Percentiles rank a stretch among this genome's conserved stretches.
These are phyloP conservation scores for Pythium plurisporium DNA, from an alignment of 352 stramenopile species.

Conservation along the genomic window DNA sequence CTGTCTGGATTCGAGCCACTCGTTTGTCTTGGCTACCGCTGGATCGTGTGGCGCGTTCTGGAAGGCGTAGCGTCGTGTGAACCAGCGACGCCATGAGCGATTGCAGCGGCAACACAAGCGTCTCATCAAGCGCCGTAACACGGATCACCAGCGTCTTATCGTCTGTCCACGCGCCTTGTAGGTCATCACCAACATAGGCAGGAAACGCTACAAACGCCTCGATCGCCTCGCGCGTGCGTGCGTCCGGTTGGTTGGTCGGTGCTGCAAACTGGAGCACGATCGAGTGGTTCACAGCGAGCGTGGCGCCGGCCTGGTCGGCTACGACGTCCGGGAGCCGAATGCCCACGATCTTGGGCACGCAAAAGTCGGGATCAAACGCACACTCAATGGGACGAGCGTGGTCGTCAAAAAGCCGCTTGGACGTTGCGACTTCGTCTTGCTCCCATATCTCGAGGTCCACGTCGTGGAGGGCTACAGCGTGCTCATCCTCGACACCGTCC, in stretches of 20 bases:
- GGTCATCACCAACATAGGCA: slow-evolving; percentile 50
- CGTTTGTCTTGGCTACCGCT: background rate
- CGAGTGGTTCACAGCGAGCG: slow-evolving; percentile 35
- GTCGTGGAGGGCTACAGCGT: background rate
- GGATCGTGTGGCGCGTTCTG: background rate
- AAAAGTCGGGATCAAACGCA: slow-evolving; percentile 52
- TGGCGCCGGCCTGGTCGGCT: slow-evolving; percentile 1
- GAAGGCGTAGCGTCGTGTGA: slow-evolving; percentile 20
- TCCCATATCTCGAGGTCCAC: background rate
- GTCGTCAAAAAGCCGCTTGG: background rate
- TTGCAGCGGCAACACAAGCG: slow-evolving; percentile 29
- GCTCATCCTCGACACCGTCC: slow-evolving; percentile 1
- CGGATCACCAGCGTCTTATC: slow-evolving; percentile 36
- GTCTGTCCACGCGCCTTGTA: slow-evolving; percentile 38
- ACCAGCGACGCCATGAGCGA: slow-evolving; percentile 46
- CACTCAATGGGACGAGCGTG: slow-evolving; percentile 27
- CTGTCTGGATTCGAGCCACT: background rate
- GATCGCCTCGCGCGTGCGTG: slow-evolving; percentile 30
- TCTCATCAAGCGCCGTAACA: slow-evolving; percentile 33
- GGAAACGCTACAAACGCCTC: slow-evolving; percentile 43
- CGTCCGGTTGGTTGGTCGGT: slow-evolving; percentile 43
- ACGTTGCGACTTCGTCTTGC: background rate
- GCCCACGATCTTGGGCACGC: slow-evolving; percentile 39
- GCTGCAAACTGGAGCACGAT: slow-evolving; percentile 53
- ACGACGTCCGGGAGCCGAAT: slow-evolving; percentile 47